These are phyloP conservation scores for Gossypium stocksii DNA, from an alignment of 345 rosid genomes.

Conservation along the genomic window DNA sequence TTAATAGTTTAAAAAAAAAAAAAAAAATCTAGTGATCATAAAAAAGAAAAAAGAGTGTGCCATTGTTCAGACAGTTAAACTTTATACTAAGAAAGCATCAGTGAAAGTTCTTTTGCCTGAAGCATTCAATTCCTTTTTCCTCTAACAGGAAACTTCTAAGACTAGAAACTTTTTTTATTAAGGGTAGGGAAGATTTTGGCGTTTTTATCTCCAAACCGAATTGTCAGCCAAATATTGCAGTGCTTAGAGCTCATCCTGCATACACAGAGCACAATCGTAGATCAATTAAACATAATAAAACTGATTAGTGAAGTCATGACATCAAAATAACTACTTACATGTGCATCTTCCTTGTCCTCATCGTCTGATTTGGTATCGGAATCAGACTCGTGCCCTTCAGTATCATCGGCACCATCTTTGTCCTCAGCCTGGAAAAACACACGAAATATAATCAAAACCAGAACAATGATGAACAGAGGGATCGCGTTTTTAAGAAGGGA, in stretches of 20 bases:
- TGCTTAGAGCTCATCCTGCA: constrained; percentile 80
- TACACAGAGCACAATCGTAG: background rate
- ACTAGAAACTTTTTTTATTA: background rate
- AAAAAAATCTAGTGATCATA: background rate
- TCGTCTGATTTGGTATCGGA: constrained; percentile 37
- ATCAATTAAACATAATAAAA: background rate
- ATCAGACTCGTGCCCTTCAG: constrained; percentile 36
- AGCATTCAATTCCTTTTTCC: background rate
- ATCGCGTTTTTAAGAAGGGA: background rate
- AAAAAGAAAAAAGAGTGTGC: background rate
- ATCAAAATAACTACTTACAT: constrained; percentile 27
- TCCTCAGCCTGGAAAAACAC: constrained; percentile 54
- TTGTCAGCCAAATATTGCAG: background rate
- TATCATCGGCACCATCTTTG: constrained; percentile 33
- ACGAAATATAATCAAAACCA: constrained; percentile 4
- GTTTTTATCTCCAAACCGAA: background rate
- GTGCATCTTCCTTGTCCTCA: constrained; percentile 33
- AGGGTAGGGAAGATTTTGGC: background rate
- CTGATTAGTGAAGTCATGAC: background rate
- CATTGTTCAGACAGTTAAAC: background rate
- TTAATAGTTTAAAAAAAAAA: background rate
- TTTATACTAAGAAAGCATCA: background rate
- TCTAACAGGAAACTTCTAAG: constrained; percentile 15
- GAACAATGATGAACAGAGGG: background rate
- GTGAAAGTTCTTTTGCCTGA: background rate